Evolutionary conservation across 495 filamentous ascomycete species (phyloP).

Genomic region (Achaetomiella virescens): DNA sequence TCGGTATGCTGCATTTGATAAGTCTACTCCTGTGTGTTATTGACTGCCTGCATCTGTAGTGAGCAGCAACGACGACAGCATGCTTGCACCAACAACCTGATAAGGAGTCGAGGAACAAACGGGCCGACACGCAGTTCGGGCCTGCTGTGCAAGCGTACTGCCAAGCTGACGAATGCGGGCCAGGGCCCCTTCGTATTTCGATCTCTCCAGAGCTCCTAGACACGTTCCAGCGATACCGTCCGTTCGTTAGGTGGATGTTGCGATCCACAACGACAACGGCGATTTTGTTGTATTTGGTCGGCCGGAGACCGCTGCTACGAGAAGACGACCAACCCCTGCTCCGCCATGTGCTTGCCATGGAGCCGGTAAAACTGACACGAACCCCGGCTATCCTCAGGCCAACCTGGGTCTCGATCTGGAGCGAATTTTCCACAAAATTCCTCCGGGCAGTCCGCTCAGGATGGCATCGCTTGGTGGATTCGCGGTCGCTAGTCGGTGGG

Average conservation of each 20-base stretch:
- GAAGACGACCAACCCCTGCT: constrained; percentile 18
- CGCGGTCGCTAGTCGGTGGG: not conserved
- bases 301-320: constrained; percentile 10
- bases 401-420: not conserved
- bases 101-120: constrained; percentile 5
- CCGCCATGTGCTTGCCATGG: constrained; percentile 28
- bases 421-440: not conserved
- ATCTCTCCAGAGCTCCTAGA: not conserved
- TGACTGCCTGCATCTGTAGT: not conserved
- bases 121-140: constrained; percentile 6
- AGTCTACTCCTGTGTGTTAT: constrained; percentile 4
- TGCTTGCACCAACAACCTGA: not conserved
- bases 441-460: constrained; percentile 2
- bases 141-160: constrained; percentile 1
- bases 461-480: constrained; percentile 1
- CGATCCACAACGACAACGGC: not conserved
- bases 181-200: constrained; percentile 1
- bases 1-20: constrained; percentile 9
- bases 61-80: not conserved
- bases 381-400: not conserved
- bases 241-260: not conserved
- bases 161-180: not conserved
- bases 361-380: constrained; percentile 27
- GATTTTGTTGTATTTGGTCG: not conserved
- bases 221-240: not conserved